Evolutionary conservation across 495 filamentous ascomycete genomes (phyloP), one percentile per base, ranked within the genome.

Genomic region (Neurospora sp.): DNA sequence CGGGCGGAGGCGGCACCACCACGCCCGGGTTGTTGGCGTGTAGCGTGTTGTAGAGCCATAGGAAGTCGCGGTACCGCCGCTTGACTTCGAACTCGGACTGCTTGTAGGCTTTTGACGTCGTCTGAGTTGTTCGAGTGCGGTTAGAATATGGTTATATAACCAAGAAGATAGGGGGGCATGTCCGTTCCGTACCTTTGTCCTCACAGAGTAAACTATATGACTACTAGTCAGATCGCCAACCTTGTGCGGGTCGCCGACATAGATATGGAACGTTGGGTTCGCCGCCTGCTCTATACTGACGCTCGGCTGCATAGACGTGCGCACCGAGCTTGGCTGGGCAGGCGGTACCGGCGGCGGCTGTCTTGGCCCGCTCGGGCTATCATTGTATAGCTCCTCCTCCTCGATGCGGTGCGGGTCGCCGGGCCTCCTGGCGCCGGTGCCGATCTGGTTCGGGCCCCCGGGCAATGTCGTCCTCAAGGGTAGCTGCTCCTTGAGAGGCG

Each of bases 191-290:
- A 97, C 94, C 90, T 91, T 96, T 40, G 96, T 99, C 78, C 91
- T 86, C 53, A 99, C 95, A 75, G 94, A 92, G 81, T 99, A 99
- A 31, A 97, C 96, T 77, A 96, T 99, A 82, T 99, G 96, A 74
- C 94, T 97, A 78, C 92, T 97, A 14, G 96, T 97, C 78, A 98
- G 82, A 82, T 98, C 96, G 59, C 96, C 96, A 71, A 99, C 94
- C 81, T 98, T 99, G 80, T 97, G 93, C 45, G 96, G 96, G 84
- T 99, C 96, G 59, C 96, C 96, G 14, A 99, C 96, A 2, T 86
- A 88, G 74, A 99, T 97, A n/a, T 93, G 85, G 80, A 98, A 98
- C 38, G 86, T 91, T 14, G 96, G 96, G 75, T 96, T 93, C 45
- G 94, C 90, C 69, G 96, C 94, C 82, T 94, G 92, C 79, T 97